Evolutionary conservation across 2,329 filamentous ascomycete species (phyloP), one percentile per base, ranked within the genome.

Genomic region (Paraconiothyrium brasiliense): DNA sequence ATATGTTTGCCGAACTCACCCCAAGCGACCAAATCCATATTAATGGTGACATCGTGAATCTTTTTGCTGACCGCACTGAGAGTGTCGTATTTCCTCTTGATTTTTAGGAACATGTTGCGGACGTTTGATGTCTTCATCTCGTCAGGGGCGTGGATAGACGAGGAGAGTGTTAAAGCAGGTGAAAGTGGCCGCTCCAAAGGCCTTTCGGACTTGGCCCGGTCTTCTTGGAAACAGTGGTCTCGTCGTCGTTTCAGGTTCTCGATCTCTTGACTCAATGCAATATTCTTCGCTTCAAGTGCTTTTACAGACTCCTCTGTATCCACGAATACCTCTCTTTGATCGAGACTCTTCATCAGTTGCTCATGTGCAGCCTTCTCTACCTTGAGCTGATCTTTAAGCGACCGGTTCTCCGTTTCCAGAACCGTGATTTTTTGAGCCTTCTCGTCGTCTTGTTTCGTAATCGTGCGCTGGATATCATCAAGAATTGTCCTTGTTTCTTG

Each of bases 1-100:
- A 75, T 10, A 39, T 65, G 57, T 16, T 7, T 22, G 2, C 74
- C 74, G 51, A 76, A 71, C 4, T 73, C 66, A 0, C 74, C 74
- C n/a, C 72, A 72, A 11, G 44, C 58, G 11, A 20, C 54, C 0
- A 70, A 30, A 14, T 71, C 65, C 68, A 71, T 70, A 0, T 61
- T 58, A 0, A 54, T 37, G 0, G 72, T 71, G 9, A 50, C 52
- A 1, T 11, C 57, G 0, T 44, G 22, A 1, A 75, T 20, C 0
- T 74, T 58, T 1, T 27, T 59, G 0, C 60, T 55, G 7, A 64
- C 59, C 0, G 61, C 58, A 2, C 58, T 60, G 0, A 76, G 54
- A 14, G 35, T 61, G 14, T 74, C 69, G 35, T 69, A 67, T 1
- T 58, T 62, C 1, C 52, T 58, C 39, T 72, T 76, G 13, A 69